phyloP scores from a whole-genome alignment of 306 rosid species.

The Parietaria judaica region DNA sequence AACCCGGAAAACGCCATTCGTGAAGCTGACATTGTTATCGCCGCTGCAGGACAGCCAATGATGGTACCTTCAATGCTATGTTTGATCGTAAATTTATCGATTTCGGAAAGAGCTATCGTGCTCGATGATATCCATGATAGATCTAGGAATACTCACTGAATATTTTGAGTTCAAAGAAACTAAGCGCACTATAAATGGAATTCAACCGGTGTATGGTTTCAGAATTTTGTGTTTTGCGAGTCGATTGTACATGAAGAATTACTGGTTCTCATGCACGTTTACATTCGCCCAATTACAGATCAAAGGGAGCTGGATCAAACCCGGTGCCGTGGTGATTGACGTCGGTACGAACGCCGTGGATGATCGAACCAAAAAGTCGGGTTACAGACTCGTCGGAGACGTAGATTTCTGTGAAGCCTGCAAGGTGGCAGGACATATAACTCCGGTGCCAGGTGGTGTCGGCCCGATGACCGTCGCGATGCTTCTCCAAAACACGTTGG shows the following conservation, averaged over 20 bases:
- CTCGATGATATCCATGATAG: too few relatives aligned
- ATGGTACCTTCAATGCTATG: constrained; percentile 35
- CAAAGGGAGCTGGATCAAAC: constrained; percentile 90
- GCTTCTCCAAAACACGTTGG: constrained; percentile 79
- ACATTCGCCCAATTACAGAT: constrained; percentile 28
- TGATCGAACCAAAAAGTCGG: constrained; percentile 67
- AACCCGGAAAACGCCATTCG: constrained; percentile 57
- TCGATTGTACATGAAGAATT: not conserved
- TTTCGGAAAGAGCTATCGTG: too few relatives aligned
- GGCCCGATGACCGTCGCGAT: constrained; percentile 92
- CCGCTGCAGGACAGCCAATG: constrained; percentile 88
- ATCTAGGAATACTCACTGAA: not conserved
- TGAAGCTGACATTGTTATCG: constrained; percentile 81
- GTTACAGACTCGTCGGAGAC: constrained; percentile 85
- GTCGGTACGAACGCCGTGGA: constrained; percentile 86
- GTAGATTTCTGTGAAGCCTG: constrained; percentile 82
- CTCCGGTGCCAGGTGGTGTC: constrained; percentile 96
- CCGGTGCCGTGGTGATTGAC: constrained; percentile 90
- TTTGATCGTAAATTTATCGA: too few relatives aligned
- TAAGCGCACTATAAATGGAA: not conserved
- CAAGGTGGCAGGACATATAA: constrained; percentile 74
- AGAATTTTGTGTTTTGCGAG: not conserved
- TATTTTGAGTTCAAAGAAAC: not conserved
- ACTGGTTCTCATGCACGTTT: not conserved
- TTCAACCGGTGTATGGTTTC: not conserved